Conservation (phyloP, 139 green algal genomes). For the Closterium sp. region DNA sequence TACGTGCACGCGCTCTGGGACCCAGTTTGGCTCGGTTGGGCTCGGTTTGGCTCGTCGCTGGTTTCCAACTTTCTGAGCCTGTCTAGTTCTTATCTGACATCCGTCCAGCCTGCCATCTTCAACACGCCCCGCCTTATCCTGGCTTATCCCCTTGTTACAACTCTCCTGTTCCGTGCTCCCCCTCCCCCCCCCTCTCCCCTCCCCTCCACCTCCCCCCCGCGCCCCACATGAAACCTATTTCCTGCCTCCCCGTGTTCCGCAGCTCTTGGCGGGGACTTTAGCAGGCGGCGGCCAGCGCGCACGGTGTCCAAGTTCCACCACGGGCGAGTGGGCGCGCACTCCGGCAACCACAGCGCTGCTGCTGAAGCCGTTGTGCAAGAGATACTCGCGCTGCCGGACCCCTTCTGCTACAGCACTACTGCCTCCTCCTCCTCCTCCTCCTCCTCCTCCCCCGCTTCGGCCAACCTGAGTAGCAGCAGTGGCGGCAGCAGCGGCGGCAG, state of each 20-base stretch:
- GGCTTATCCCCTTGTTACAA: too few relatives aligned
- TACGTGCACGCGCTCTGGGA: too few relatives aligned
- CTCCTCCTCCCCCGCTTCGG: too few relatives aligned
- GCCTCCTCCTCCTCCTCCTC: too few relatives aligned
- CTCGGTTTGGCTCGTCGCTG: too few relatives aligned
- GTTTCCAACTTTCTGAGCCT: too few relatives aligned
- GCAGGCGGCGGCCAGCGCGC: conserved; percentile 22
- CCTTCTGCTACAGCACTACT: not conserved
- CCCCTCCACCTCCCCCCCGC: not conserved
- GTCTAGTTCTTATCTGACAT: too few relatives aligned
- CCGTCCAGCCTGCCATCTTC: too few relatives aligned
- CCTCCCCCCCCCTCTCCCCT: conserved; percentile 2
- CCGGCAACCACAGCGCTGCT: conserved; percentile 25
- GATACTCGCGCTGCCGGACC: conserved; percentile 4
- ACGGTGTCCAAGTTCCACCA: conserved; percentile 41
- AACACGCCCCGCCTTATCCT: too few relatives aligned
- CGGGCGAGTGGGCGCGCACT: conserved; percentile 27
- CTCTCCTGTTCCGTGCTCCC: too few relatives aligned
- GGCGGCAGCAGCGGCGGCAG: not conserved
- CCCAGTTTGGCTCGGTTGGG: too few relatives aligned
- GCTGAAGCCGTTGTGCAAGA: conserved; percentile 26
- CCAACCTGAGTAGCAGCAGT: too few relatives aligned
- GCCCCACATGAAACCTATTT: not conserved
- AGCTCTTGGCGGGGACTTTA: conserved; percentile 24
- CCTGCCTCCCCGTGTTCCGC: not conserved